Base-by-base conservation (phyloP, 768 basidiomycete species). In the Basidioascus undulatus region DNA sequence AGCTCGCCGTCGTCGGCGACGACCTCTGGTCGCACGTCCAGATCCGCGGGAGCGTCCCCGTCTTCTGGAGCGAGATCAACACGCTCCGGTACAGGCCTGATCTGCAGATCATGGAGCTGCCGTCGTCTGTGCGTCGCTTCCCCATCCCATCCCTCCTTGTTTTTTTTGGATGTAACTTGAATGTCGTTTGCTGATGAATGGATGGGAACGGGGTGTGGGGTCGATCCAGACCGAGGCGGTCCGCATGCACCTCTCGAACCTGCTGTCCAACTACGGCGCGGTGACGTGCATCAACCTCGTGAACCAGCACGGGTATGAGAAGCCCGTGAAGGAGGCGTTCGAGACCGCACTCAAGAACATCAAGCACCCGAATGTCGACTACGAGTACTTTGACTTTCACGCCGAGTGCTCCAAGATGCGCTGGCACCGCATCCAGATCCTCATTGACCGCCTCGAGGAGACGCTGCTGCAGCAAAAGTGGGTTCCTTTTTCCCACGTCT, bases 351-450 rank as follows among this genome's bases (percentile, higher is more conserved):
- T 92, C 30, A 59, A 65, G 7, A 65, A 77, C 59, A 74, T 76
- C 36, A 43, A 61, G 50, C 51, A 76, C 26, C 65, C 73, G 4
- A 65, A 72, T 25, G 74, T 80, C 31, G 72, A 71, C 51, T 98
- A 98, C 53, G 66, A 78, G 47, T 92, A 94, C 61, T 98, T 94
- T 51, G 92, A 98, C 54, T 98, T 98, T 63, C 89, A 94, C 56
- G 74, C 69, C 45, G 86, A 96, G 57, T 94, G 87, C 65, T 78
- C 72, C 54, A 67, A 78, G 37, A 81, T 96, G 76, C 74, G 81
- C 32, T 98, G 83, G 73, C 83, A 98, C 55, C 71, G 86, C 35
- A 81, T 98, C 47, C 70, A 70, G 40, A 56, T 83, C 13, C 65
- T 98, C 31, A 68, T 87, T 33, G 80, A 83, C 46, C 64, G 66